Conservation (phyloP, 192 early-diverging fungal species). For the Dispira parvispora region DNA sequence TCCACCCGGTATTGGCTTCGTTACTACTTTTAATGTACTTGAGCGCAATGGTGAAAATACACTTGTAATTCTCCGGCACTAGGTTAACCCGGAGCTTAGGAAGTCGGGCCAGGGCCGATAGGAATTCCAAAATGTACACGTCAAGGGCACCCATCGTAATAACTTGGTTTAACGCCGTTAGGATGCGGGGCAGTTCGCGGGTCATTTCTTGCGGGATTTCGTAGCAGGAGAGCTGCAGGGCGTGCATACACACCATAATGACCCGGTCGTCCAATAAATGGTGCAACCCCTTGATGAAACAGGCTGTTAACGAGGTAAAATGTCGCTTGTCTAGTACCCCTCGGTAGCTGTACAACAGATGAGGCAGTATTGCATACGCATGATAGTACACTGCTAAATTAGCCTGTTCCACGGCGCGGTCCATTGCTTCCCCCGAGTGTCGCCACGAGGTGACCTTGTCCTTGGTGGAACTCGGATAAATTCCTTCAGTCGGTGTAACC, state of each 20-base stretch:
- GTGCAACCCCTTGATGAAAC: conserved; percentile 3
- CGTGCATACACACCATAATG: conserved; percentile 10
- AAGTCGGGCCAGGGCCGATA: conserved; percentile 67
- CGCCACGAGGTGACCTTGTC: not conserved
- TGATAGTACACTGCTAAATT: conserved; percentile 5
- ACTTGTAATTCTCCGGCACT: conserved; percentile 58
- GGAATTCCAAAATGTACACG: conserved; percentile 80
- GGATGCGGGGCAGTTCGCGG: conserved; percentile 48
- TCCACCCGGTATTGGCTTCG: conserved; percentile 20
- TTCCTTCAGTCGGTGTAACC: not conserved
- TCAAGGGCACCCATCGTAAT: conserved; percentile 60
- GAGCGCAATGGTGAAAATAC: conserved; percentile 80
- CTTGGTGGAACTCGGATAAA: not conserved
- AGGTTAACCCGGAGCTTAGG: conserved; percentile 67
- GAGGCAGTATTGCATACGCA: conserved; percentile 1
- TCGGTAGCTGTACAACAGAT: conserved; percentile 3
- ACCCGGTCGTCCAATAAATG: conserved; percentile 11
- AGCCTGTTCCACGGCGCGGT: not conserved
- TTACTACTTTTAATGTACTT: conserved; percentile 53
- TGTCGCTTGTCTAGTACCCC: not conserved
- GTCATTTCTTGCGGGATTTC: conserved; percentile 44
- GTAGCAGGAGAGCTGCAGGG: conserved; percentile 9
- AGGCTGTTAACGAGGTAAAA: not conserved
- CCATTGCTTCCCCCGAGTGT: not conserved
- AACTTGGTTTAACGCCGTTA: conserved; percentile 64